A percentile compares a stretch with the other conserved stretches of the same genome.
These are phyloP conservation scores for Hansenula sp. DNA, from an alignment of 1,139 yeast genomes.

Conservation along the genomic window DNA sequence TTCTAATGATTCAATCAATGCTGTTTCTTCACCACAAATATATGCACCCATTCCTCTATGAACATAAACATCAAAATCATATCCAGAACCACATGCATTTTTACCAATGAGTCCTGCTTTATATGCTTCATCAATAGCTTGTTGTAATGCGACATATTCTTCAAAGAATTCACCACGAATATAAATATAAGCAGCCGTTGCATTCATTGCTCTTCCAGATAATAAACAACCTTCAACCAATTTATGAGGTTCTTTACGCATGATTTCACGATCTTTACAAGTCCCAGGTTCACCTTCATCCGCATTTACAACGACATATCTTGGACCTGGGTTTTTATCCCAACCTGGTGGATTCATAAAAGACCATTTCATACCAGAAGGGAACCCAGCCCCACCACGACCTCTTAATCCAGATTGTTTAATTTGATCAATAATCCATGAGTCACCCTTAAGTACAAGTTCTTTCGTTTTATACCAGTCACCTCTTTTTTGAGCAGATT, in stretches of 20 bases:
- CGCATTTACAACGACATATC: slow-evolving; percentile 84
- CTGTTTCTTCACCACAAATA: slow-evolving; percentile 89
- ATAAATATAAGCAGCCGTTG: slow-evolving; percentile 87
- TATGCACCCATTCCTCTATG: slow-evolving; percentile 94
- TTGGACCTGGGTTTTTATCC: slow-evolving; percentile 83
- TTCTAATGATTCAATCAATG: slow-evolving; percentile 79
- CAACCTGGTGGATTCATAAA: slow-evolving; percentile 95
- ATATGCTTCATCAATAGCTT: slow-evolving; percentile 84
- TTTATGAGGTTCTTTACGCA: slow-evolving; percentile 87
- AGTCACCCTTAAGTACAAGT: slow-evolving; percentile 74
- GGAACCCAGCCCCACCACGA: slow-evolving; percentile 93
- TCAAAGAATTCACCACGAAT: slow-evolving; percentile 86
- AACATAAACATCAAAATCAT: slow-evolving; percentile 73
- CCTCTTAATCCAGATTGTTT: slow-evolving; percentile 84
- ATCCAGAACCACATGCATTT: slow-evolving; percentile 84
- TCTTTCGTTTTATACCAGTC: slow-evolving; percentile 92
- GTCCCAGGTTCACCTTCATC: slow-evolving; percentile 96
- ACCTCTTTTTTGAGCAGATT: slow-evolving; percentile 73
- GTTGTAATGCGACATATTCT: slow-evolving; percentile 68
- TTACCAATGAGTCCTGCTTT: slow-evolving; percentile 75
- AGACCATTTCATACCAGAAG: slow-evolving; percentile 87
- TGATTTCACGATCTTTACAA: slow-evolving; percentile 86
- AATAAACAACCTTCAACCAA: slow-evolving; percentile 83
- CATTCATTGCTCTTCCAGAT: slow-evolving; percentile 90
- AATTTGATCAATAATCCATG: slow-evolving; percentile 85